Base-by-base conservation (phyloP, 345 rosid genomes). In the Hibiscus mutabilis region DNA sequence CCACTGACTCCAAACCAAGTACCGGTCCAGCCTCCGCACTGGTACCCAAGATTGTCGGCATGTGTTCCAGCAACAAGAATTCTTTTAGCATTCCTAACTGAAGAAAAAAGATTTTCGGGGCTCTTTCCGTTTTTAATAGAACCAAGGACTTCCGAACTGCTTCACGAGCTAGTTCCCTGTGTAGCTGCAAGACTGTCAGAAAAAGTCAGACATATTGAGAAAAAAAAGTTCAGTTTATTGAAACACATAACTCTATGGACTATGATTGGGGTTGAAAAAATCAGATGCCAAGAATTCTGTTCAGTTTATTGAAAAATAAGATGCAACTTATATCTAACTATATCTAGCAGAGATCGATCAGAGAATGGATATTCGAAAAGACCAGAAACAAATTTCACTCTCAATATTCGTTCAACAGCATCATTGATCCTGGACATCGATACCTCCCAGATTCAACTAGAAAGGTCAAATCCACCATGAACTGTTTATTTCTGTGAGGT, bases 1-100 rank as follows among this genome's bases (percentile, higher is more conserved):
- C 98, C 97, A 2, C 91, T 84, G 67, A 18, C 4, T 74, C 98
- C 98, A 16, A 60, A 66, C 95, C 88, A 83, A 55, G 86, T 75
- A 73, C 61, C 79, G 15, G 97, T 91, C 98, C 98, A 93, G 14
- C 97, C 98, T 71, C 98, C 98, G 22, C 98, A 93, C 69, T 93
- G 97, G 76, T 80, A 91, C 18, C 98, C 97, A 61, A 93, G 92
- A 86, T 93, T 82, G 75, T 91, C 92, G 47, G 95, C 93, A 66
- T 94, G 98, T 10, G 87, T 76, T 72, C 98, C 97, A 40, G 83
- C 75, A 18, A 88, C 90, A 62, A 94, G 92, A 74, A 94, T 88
- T 76, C 74, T 91, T 77, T 76, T 83, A 52, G 88, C 88, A 35
- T 76, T 85, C 76, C 78, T 82, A 73, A 88, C 88, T 55, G 96